Evolutionary conservation across 192 early-diverging fungal species (phyloP).

Genomic region (Geranomyces michiganensis): DNA sequence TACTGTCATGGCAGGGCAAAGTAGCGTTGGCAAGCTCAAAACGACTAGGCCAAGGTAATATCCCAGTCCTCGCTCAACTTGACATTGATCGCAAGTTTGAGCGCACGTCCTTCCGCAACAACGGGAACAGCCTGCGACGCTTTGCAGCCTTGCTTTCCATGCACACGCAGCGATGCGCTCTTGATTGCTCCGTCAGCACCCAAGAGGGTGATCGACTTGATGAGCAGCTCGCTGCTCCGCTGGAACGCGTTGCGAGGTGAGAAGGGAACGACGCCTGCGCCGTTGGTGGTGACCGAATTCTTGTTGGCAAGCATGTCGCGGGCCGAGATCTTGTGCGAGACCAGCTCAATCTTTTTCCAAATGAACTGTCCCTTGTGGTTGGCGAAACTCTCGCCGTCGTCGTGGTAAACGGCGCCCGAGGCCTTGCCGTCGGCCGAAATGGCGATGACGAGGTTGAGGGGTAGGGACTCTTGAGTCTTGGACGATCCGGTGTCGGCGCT

Average conservation of each 20-base stretch:
- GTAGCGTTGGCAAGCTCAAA: too few relatives aligned
- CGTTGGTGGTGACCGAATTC: background rate
- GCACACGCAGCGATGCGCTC: background rate
- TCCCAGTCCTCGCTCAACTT: slow-evolving; percentile 12
- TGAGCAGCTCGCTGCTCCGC: background rate
- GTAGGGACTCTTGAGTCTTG: slow-evolving; percentile 4
- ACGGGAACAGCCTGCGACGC: background rate
- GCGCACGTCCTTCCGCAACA: background rate
- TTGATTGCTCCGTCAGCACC: background rate
- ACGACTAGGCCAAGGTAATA: background rate
- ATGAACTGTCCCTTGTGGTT: slow-evolving; percentile 7
- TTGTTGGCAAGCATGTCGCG: background rate
- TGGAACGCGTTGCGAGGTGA: background rate
- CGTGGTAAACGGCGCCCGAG: slow-evolving; percentile 9
- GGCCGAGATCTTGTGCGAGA: background rate
- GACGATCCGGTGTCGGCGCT: background rate
- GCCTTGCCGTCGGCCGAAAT: background rate
- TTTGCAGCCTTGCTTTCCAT: background rate
- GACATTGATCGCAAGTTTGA: slow-evolving; percentile 6
- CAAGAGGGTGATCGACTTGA: background rate
- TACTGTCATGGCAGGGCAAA: too few relatives aligned
- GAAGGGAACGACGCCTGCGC: slow-evolving; percentile 3
- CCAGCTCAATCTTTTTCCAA: background rate
- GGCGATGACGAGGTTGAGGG: slow-evolving; percentile 1
- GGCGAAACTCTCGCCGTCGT: background rate